These are phyloP conservation scores for Trichodelitschia bisporula DNA, from an alignment of 495 filamentous ascomycete species.

Conservation along the genomic window DNA sequence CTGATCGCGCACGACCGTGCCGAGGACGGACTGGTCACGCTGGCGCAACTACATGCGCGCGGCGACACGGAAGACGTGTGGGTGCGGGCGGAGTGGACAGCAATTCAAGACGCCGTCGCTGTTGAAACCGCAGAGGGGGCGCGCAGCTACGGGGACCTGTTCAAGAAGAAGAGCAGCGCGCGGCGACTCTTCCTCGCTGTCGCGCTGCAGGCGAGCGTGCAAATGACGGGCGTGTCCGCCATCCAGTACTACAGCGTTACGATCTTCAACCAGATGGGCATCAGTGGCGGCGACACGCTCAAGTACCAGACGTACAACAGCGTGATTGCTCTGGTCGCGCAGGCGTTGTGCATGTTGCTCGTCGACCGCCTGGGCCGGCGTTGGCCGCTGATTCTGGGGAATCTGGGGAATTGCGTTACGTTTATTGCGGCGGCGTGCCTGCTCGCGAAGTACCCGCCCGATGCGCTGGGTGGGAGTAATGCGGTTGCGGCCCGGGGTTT, in stretches of 20 bases:
- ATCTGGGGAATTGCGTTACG: conserved; percentile 35
- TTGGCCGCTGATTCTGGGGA: conserved; percentile 38
- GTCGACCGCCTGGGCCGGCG: conserved; percentile 42
- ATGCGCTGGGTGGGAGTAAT: conserved; percentile 23
- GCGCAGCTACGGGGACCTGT: conserved; percentile 41
- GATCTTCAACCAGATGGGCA: conserved; percentile 40
- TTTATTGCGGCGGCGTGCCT: conserved; percentile 27
- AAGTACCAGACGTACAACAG: conserved; percentile 50
- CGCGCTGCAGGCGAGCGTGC: conserved; percentile 39
- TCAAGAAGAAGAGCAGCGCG: conserved; percentile 37
- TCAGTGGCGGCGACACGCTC: conserved; percentile 33
- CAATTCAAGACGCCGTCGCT: conserved; percentile 36
- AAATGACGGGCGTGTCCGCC: conserved; percentile 51
- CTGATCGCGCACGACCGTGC: conserved; percentile 27
- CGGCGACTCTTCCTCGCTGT: conserved; percentile 42
- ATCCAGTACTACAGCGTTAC: conserved; percentile 47
- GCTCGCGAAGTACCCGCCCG: conserved; percentile 32
- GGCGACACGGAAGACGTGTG: conserved; percentile 31
- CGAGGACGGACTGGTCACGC: conserved; percentile 28
- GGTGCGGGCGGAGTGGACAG: conserved; percentile 39
- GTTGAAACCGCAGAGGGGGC: conserved; percentile 36
- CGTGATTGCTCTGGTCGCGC: conserved; percentile 37
- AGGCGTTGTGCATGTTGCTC: conserved; percentile 39
- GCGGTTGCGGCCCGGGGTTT: conserved; percentile 43
- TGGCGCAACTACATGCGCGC: conserved; percentile 33